A percentile compares a stretch with the other conserved stretches of the same genome.
phyloP scores from a whole-genome alignment of 257 asterid species.

The Scutellaria baicalensis region DNA sequence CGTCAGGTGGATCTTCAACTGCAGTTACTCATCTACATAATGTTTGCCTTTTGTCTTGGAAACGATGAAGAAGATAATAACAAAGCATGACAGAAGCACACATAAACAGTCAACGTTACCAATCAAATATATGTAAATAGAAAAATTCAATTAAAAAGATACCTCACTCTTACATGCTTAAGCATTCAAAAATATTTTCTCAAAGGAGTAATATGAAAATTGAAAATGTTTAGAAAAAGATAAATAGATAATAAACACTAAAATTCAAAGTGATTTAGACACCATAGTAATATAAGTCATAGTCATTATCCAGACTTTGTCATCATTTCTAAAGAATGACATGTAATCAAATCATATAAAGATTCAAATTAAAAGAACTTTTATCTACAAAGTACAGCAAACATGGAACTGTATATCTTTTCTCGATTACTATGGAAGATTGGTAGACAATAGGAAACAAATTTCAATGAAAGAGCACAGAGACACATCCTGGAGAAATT shows the following conservation, averaged over 20 bases:
- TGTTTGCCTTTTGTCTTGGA: background rate
- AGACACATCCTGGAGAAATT: background rate
- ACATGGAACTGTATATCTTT: background rate
- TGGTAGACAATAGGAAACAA: background rate
- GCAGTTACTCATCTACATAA: background rate
- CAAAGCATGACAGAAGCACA: background rate
- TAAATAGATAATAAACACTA: background rate
- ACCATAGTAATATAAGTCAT: background rate
- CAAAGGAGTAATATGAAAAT: background rate
- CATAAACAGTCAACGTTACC: background rate
- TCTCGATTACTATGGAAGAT: background rate
- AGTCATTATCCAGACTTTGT: background rate
- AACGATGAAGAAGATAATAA: background rate
- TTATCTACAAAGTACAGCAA: background rate
- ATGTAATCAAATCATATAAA: background rate
- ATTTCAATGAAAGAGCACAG: background rate
- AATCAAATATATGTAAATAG: background rate
- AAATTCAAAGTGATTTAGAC: background rate
- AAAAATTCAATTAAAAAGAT: background rate
- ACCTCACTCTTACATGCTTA: background rate
- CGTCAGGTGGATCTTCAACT: background rate
- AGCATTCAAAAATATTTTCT: background rate
- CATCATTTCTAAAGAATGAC: background rate
- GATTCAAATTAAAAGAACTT: background rate
- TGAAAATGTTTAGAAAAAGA: background rate